Evolutionary conservation across 441 rosid species (phyloP).

Genomic region (Populus tomentosa): DNA sequence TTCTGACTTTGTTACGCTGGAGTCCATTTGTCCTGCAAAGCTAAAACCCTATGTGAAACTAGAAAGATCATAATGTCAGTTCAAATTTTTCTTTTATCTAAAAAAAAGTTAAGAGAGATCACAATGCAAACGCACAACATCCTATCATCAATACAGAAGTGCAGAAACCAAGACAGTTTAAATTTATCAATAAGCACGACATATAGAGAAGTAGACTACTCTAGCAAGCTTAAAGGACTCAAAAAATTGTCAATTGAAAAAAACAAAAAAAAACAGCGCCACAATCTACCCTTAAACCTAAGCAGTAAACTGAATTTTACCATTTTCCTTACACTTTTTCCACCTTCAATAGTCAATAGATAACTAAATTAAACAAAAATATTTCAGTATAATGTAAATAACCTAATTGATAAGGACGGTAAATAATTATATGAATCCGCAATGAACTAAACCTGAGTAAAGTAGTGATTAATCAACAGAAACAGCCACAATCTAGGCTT

Average conservation of each 20-base stretch:
- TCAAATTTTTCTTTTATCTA: background rate
- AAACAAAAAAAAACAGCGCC: background rate
- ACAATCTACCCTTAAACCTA: background rate
- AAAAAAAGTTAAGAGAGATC: background rate
- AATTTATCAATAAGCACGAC: background rate
- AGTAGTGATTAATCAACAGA: background rate
- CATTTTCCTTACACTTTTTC: background rate
- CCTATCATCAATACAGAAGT: background rate
- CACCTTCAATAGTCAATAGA: background rate
- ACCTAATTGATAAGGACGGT: background rate
- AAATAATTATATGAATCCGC: no score
- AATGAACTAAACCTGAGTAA: background rate
- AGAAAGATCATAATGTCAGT: background rate
- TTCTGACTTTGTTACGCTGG: slow-evolving; percentile 34
- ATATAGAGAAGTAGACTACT: background rate
- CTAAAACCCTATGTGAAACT: slow-evolving; percentile 10
- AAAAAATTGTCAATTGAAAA: no score
- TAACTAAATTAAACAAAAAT: no score
- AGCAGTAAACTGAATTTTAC: background rate
- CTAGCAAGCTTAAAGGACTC: background rate
- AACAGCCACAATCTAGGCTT: background rate
- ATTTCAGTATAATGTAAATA: background rate
- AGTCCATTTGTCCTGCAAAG: slow-evolving; percentile 54
- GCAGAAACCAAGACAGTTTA: background rate
- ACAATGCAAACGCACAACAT: slow-evolving; percentile 3